Evolutionary conservation across 768 basidiomycete genomes (phyloP), one percentile per base, ranked within the genome.

Genomic region (Lentinula boryana): DNA sequence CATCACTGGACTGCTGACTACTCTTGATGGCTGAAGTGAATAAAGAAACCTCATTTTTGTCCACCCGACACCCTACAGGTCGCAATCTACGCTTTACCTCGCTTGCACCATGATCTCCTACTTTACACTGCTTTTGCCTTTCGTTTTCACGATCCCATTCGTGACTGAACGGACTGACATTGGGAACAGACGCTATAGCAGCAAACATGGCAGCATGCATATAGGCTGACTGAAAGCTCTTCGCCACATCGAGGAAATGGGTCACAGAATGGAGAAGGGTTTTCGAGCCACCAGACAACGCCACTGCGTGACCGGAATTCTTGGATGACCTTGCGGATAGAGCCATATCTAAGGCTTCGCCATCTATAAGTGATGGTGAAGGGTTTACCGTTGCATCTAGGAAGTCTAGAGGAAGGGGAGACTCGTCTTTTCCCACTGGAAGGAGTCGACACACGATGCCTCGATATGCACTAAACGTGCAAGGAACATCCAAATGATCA

Each of bases 191-290:
- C 68, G 66, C 67, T 68, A 64, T 74, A 58, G 78, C 75, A 32
- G 78, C 69, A 68, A 82, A 82, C 68, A 81, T 70, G 5, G 84
- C 78, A 35, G 83, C 80, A 49, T 75, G 71, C 62, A 86, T 78
- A 64, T 86, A 87, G 38, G 80, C 83, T 18, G 73, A 75, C 68
- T 88, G 86, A 65, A 88, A 74, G 10, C 79, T 79, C 61, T 78
- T 78, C 6, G 84, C 86, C 0, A 81, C 72, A 66, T 78, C 80
- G 44, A 86, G 69, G 12, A 58, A 46, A 35, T 50, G 44, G 31
- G 57, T 16, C 46, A 58, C 18, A 4, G 57, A 58, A 50, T 44
- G 44, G 10, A 50, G n/a, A 32, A 58, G 44, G 18, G 18, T 18
- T 12, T 27, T 58, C 13, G 48, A n/a, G 3, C 43, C n/a, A 35